Percentiles rank a stretch among this genome's conserved stretches.
Evolutionary conservation across 2,329 filamentous ascomycete genomes (phyloP).

Genomic region (Ophiostoma angusticollis): DNA sequence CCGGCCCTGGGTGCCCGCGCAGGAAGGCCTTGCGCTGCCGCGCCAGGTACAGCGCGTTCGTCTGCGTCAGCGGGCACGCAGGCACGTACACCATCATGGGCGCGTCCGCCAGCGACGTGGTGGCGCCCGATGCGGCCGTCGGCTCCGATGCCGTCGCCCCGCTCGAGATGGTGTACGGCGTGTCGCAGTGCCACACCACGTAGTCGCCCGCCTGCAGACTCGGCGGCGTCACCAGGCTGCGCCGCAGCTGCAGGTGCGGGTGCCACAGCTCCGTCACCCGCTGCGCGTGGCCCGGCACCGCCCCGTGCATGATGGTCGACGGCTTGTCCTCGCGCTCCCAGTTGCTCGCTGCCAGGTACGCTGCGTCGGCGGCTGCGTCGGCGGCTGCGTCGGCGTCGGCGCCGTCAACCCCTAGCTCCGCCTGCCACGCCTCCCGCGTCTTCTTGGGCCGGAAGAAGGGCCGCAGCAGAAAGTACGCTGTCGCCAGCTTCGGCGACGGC

Average conservation of each 20-base stretch:
- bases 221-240: constrained; percentile 42
- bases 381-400: constrained; percentile 16
- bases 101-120: constrained; percentile 26
- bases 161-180: constrained; percentile 44
- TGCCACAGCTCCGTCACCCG: constrained; percentile 46
- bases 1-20: constrained; percentile 39
- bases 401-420: constrained; percentile 14
- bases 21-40: constrained; percentile 45
- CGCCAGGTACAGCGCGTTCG: constrained; percentile 43
- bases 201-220: constrained; percentile 43
- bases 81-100: constrained; percentile 43
- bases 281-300: constrained; percentile 45
- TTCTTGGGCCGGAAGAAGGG: constrained; percentile 39
- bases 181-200: constrained; percentile 45
- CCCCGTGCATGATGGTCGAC: constrained; percentile 44
- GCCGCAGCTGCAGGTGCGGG: constrained; percentile 39
- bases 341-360: constrained; percentile 35
- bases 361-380: constrained; percentile 26
- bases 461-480: constrained; percentile 35
- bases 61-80: constrained; percentile 43
- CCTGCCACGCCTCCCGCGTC: constrained; percentile 10
- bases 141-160: constrained; percentile 28
- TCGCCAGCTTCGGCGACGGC: constrained; percentile 34
- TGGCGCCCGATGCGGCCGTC: constrained; percentile 4
- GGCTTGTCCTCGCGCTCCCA: constrained; percentile 34